Evolutionary conservation across 202 grass and related monocot species (phyloP).

Genomic region (Musa balbisiana): DNA sequence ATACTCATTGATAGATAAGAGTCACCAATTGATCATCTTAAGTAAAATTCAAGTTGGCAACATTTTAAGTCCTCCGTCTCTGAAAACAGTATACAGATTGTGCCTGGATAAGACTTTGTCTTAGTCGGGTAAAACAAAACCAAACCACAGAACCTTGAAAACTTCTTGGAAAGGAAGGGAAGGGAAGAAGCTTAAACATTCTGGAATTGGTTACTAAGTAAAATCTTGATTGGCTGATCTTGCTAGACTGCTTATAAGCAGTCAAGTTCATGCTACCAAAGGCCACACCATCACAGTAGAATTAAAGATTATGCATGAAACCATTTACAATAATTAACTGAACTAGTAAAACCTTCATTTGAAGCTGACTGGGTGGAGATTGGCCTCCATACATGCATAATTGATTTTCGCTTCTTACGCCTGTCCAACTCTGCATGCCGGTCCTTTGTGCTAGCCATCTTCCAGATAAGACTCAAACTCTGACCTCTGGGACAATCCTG

Average conservation of each 20-base stretch:
- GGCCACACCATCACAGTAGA: too few species aligned
- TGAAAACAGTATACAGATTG: too few species aligned
- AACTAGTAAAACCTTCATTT: conserved; percentile 33
- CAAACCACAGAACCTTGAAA: neutral
- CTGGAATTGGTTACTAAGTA: neutral
- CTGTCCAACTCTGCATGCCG: conserved; percentile 4
- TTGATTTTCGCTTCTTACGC: conserved; percentile 37
- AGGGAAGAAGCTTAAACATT: too few species aligned
- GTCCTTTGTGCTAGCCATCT: conserved; percentile 33
- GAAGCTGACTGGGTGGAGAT: conserved; percentile 41
- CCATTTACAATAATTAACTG: conserved; percentile 2
- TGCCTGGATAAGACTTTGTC: neutral
- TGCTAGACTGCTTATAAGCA: too few species aligned
- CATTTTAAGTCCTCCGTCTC: too few species aligned
- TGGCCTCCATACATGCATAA: conserved; percentile 54
- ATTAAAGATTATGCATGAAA: neutral
- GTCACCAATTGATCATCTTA: too few species aligned
- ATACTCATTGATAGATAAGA: too few species aligned
- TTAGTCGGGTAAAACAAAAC: neutral
- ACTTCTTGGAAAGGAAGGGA: neutral
- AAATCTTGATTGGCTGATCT: neutral
- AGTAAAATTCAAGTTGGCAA: too few species aligned
- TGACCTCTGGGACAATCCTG: conserved; percentile 32
- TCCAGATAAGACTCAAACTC: conserved; percentile 25
- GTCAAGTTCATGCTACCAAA: too few species aligned